These are phyloP conservation scores for Lentinula sp. DNA, from an alignment of 768 basidiomycete genomes.

Conservation along the genomic window DNA sequence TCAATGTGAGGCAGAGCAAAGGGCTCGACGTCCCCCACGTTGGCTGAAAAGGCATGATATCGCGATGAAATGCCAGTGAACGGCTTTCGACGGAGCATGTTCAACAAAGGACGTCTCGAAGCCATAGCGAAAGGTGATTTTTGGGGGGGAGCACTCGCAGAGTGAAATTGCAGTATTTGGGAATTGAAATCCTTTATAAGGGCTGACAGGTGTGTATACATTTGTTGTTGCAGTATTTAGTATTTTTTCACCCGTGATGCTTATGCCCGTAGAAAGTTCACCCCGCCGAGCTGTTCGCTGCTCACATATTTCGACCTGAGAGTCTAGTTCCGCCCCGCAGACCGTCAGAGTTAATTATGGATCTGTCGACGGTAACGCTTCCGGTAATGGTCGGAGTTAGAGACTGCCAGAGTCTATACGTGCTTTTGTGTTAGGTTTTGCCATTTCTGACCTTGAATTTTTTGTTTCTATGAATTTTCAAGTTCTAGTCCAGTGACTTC, in stretches of 20 bases:
- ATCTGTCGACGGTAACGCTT: background rate
- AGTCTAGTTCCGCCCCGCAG: background rate
- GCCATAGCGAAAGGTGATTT: background rate
- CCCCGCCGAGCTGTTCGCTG: background rate
- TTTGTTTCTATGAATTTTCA: background rate
- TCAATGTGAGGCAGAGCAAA: constrained; percentile 23
- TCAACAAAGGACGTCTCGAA: background rate
- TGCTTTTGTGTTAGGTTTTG: background rate
- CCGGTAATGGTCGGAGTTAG: background rate
- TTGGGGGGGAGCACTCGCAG: background rate
- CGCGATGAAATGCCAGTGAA: background rate
- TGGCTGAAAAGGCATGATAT: background rate
- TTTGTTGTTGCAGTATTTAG: constrained; percentile 1
- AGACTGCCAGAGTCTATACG: background rate
- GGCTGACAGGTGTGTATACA: background rate
- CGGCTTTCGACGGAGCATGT: background rate
- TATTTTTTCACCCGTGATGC: background rate
- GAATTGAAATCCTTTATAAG: constrained; percentile 5
- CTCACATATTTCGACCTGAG: background rate
- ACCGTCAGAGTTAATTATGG: background rate
- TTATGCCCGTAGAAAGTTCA: background rate
- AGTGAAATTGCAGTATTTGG: constrained; percentile 3
- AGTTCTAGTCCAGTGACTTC: background rate
- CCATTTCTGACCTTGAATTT: background rate
- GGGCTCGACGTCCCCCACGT: constrained; percentile 12